These are phyloP conservation scores for Rutstroemia sp. DNA, from an alignment of 2,329 filamentous ascomycete genomes.

Conservation along the genomic window DNA sequence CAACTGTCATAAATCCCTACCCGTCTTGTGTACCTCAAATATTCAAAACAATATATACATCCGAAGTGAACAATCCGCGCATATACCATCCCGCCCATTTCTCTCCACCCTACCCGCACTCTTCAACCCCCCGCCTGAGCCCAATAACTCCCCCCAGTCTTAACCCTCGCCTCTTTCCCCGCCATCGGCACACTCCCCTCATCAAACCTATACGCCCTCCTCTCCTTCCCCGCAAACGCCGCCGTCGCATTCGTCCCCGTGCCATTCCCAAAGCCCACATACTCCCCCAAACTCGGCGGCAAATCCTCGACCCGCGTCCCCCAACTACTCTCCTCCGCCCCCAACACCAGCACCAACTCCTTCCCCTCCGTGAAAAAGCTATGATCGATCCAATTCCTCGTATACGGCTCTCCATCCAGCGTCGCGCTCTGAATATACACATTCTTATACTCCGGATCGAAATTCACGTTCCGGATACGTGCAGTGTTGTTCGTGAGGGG, in stretches of 20 bases:
- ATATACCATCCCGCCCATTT: background rate
- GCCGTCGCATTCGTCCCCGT: conserved; percentile 13
- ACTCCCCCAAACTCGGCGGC: conserved; percentile 47
- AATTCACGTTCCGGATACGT: conserved; percentile 52
- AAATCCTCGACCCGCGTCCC: conserved; percentile 51
- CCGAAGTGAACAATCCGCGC: background rate
- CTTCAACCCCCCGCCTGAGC: conserved; percentile 11
- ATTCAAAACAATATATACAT: background rate
- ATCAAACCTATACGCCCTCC: conserved; percentile 17
- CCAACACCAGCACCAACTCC: conserved; percentile 54
- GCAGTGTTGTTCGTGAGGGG: conserved; percentile 52
- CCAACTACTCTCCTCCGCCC: conserved; percentile 54
- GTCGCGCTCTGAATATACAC: conserved; percentile 61
- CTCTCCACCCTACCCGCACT: background rate
- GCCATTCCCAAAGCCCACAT: conserved; percentile 21
- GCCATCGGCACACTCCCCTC: conserved; percentile 2
- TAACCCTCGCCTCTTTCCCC: conserved; percentile 5
- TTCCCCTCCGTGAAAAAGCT: conserved; percentile 60
- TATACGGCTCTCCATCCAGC: conserved; percentile 52
- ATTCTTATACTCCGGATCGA: conserved; percentile 48
- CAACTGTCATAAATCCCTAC: too few species aligned
- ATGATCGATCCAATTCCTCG: conserved; percentile 61
- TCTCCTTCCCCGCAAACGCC: conserved; percentile 1
- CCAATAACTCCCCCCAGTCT: conserved; percentile 21
- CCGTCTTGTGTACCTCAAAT: too few species aligned